Base-by-base conservation (phyloP, 768 basidiomycete genomes). In the Ramaria sp. region DNA sequence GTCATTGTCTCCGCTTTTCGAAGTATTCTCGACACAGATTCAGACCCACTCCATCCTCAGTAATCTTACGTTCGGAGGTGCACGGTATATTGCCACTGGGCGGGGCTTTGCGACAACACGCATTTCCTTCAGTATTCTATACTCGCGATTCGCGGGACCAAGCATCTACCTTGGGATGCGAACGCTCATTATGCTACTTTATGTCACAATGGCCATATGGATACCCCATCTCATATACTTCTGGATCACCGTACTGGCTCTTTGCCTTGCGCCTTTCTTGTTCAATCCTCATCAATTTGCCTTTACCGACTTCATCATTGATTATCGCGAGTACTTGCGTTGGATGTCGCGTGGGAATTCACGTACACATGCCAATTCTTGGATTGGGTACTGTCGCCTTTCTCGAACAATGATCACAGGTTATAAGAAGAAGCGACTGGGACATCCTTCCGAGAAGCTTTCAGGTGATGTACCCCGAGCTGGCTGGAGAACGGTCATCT, bases 231-330 rank as follows among this genome's bases (percentile, higher is more conserved):
- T 97, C 62, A 85, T 93, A 66, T 99, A 98, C 75, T 99, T 99
- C 78, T 98, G 95, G 95, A 68, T 97, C 52, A 93, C 95, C 41
- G 90, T 94, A 58, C 73, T 93, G 30, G 81, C 93, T 15, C 78
- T 99, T 8, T 97, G 93, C 63, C 71, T 97, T 59, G 85, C 95
- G 28, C 96, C 96, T 7, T 99, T 99, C 85, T 67, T 97, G 63
- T 99, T 98, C 80, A 99, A 98, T 66, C 96, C 96, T n/a, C 96
- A 99, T 68, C 96, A 98, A 69, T 99, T 99, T 72, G 88, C 89
- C 18, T 86, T 93, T 68, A 81, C 92, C 37, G 96, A 99, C 69
- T 99, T 94, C 69, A 79, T 98, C 67, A 88, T 98, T 65, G 96
- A 99, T 70, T 92, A 92, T 63, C 76, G 87, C 61, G 95, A 98